Evolutionary conservation across 441 rosid species (phyloP).

Genomic region (Metrosideros polymorpha): DNA sequence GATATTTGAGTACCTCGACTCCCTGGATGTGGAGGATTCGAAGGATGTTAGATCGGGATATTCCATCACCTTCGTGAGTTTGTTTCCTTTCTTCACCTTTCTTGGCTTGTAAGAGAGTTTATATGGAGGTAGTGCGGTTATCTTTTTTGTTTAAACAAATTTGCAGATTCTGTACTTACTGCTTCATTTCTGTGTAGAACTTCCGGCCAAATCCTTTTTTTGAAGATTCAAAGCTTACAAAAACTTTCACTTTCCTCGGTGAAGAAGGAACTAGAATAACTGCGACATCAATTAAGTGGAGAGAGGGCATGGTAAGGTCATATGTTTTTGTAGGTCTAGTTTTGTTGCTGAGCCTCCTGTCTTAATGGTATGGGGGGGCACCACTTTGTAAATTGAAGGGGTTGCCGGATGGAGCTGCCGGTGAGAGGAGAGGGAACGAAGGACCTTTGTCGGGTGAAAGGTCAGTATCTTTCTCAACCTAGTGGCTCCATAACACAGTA

Average conservation of each 20-base stretch:
- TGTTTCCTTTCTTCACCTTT: not conserved
- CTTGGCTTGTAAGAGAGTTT: not conserved
- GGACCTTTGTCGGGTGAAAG: slow-evolving; percentile 9
- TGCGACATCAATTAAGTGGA: slow-evolving; percentile 85
- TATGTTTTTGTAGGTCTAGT: not conserved
- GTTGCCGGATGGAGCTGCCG: slow-evolving; percentile 2
- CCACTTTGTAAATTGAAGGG: slow-evolving; percentile 12
- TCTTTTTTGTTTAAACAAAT: not conserved
- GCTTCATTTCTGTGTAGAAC: slow-evolving; percentile 30
- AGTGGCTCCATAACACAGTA: no score
- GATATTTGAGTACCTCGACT: no score
- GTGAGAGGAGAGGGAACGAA: slow-evolving; percentile 18
- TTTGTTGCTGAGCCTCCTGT: not conserved
- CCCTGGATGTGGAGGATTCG: no score
- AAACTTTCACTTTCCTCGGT: slow-evolving; percentile 72
- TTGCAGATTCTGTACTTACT: not conserved
- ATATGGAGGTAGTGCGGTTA: no score
- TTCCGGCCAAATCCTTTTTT: slow-evolving; percentile 73
- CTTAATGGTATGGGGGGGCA: not conserved
- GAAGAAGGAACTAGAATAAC: slow-evolving; percentile 74
- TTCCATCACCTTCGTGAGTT: slow-evolving; percentile 77
- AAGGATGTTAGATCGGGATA: slow-evolving; percentile 87
- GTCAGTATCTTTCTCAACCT: not conserved
- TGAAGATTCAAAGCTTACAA: slow-evolving; percentile 71
- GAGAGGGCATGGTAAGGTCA: slow-evolving; percentile 64